Conservation (phyloP, 495 filamentous ascomycete genomes). For the Annulohypoxylon bovei region DNA sequence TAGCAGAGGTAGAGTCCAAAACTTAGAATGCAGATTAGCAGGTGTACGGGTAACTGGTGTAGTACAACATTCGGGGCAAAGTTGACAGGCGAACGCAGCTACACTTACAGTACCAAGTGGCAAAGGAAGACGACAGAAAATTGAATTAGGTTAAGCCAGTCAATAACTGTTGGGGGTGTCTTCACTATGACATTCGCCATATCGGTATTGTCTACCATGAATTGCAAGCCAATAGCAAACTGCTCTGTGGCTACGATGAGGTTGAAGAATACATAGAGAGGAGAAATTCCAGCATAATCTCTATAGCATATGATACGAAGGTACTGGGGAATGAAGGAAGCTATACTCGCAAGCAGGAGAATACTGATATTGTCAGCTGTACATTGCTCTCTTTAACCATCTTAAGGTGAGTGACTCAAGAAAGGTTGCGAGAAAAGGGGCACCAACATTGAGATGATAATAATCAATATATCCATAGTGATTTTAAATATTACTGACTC, state of each 20-base stretch:
- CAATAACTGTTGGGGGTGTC: not conserved
- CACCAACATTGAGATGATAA: not conserved
- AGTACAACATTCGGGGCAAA: not conserved
- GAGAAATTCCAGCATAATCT: slow-evolving; percentile 3
- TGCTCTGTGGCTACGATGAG: slow-evolving; percentile 13
- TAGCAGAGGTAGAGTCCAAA: not conserved
- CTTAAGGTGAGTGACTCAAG: not conserved
- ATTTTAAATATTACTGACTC: not conserved
- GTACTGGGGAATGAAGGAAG: slow-evolving; percentile 20
- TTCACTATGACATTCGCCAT: not conserved
- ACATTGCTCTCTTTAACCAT: not conserved
- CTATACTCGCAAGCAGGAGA: slow-evolving; percentile 4
- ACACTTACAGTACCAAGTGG: slow-evolving; percentile 12
- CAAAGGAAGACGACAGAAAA: slow-evolving; percentile 1
- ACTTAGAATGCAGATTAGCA: not conserved
- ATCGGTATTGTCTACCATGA: not conserved
- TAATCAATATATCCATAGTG: not conserved
- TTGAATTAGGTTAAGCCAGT: slow-evolving; percentile 23
- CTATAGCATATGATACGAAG: not conserved
- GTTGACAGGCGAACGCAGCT: not conserved
- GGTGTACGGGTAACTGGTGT: not conserved
- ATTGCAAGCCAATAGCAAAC: slow-evolving; percentile 1
- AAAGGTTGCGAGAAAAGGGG: not conserved
- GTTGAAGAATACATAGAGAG: slow-evolving; percentile 12
- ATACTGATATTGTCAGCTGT: not conserved